Evolutionary conservation across 179 eudicot genomes (phyloP).

Genomic region (Kewa caespitosa): DNA sequence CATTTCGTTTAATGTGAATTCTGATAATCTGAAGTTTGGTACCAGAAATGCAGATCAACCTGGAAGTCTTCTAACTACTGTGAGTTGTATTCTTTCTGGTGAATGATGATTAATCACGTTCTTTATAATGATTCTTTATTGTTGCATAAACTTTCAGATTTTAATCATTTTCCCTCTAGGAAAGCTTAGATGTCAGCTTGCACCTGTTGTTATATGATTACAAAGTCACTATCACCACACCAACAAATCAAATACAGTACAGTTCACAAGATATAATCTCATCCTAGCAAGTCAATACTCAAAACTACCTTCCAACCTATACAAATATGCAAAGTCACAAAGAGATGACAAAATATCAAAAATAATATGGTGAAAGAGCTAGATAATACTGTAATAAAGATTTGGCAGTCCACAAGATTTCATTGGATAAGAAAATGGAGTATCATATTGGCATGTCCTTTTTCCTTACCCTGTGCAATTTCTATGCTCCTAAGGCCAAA

Average conservation of each 20-base stretch:
- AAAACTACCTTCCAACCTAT: too few species aligned
- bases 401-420: background rate
- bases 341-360: too few species aligned
- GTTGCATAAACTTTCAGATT: background rate
- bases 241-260: too few species aligned
- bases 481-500: too few species aligned
- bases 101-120: conserved; percentile 17
- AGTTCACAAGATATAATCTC: too few species aligned
- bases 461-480: too few species aligned
- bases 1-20: conserved; percentile 4
- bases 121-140: conserved; percentile 11
- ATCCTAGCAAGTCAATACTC: too few species aligned
- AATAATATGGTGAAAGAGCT: too few species aligned
- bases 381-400: too few species aligned
- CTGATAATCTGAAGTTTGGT: conserved; percentile 18
- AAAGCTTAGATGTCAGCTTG: background rate
- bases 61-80: conserved; percentile 1
- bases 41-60: conserved; percentile 14
- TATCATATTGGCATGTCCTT: too few species aligned
- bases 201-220: too few species aligned
- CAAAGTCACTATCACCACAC: too few species aligned
- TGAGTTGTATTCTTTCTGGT: background rate
- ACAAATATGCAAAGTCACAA: background rate
- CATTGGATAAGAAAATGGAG: background rate
- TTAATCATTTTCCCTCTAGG: background rate